Conservation (phyloP, 2,329 filamentous ascomycete species). For the Ophiostoma tasmaniense region DNA sequence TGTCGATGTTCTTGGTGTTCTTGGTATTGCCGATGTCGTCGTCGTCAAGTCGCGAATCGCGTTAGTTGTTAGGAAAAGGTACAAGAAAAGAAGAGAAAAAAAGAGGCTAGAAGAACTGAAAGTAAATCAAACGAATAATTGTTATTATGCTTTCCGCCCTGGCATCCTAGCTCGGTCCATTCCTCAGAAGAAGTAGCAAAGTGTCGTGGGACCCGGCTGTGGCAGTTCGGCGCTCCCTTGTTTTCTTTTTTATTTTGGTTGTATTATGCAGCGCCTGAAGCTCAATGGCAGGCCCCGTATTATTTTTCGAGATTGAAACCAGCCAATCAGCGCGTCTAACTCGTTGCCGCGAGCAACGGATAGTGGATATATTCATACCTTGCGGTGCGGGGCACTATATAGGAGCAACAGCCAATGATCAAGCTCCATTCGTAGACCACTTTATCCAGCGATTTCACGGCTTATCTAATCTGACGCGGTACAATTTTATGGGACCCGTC, state of each 20-base stretch:
- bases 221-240: constrained; percentile 4
- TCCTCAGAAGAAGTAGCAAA: background rate
- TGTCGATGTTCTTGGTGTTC: background rate
- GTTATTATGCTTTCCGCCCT: constrained; percentile 15
- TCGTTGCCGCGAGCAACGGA: constrained; percentile 25
- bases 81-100: constrained; percentile 8
- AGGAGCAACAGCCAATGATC: background rate
- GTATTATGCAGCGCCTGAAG: background rate
- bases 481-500: background rate
- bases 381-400: background rate
- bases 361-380: constrained; percentile 6
- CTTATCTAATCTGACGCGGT: background rate
- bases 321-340: constrained; percentile 20
- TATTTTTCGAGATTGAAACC: constrained; percentile 13
- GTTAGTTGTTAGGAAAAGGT: background rate
- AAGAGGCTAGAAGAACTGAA: constrained; percentile 1
- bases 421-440: background rate
- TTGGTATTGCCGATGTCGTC: background rate
- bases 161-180: constrained; percentile 10
- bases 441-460: background rate
- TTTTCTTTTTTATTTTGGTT: constrained; percentile 15
- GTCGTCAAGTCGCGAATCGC: background rate
- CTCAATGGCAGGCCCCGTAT: constrained; percentile 10
- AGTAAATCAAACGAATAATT: constrained; percentile 12
- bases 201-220: background rate